phyloP scores from a whole-genome alignment of 768 basidiomycete species.

The Suillus placidus region DNA sequence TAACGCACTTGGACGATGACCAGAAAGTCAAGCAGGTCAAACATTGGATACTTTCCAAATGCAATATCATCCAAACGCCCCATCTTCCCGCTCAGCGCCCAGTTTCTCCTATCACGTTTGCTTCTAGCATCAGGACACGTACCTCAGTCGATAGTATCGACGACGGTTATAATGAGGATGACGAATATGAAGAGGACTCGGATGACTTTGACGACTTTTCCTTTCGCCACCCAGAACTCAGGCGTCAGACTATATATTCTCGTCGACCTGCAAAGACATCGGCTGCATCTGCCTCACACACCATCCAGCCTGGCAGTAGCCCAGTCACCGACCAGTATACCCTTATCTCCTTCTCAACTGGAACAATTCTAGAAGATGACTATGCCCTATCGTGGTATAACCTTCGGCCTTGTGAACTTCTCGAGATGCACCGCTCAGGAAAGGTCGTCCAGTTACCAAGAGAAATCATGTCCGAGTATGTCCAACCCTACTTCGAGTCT shows the following conservation, averaged over 20 bases:
- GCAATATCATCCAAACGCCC: conserved; percentile 43
- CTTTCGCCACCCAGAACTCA: conserved; percentile 8
- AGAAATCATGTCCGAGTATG: conserved; percentile 43
- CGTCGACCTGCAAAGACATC: conserved; percentile 13
- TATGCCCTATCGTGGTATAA: conserved; percentile 59
- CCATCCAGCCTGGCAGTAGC: conserved; percentile 12
- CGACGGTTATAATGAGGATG: conserved; percentile 35
- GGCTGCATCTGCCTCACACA: conserved; percentile 11
- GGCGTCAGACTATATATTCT: conserved; percentile 14
- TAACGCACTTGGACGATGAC: conserved; percentile 63
- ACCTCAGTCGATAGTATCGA: conserved; percentile 29
- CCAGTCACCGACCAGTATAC: conserved; percentile 44
- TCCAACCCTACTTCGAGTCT: conserved; percentile 62
- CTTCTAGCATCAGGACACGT: conserved; percentile 29
- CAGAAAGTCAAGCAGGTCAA: conserved; percentile 70
- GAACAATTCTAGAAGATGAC: conserved; percentile 71
- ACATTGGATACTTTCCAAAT: conserved; percentile 61
- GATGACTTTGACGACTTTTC: conserved; percentile 26
- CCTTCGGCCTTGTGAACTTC: conserved; percentile 62
- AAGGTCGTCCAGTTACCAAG: conserved; percentile 48
- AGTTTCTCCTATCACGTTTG: conserved; percentile 73
- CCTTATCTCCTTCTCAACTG: conserved; percentile 68
- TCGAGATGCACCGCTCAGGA: conserved; percentile 62
- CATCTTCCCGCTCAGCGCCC: conserved; percentile 40
- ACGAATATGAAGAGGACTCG: conserved; percentile 31